Base-by-base conservation (phyloP, 176 grass and related monocot species). In the Juncus inflexus region DNA sequence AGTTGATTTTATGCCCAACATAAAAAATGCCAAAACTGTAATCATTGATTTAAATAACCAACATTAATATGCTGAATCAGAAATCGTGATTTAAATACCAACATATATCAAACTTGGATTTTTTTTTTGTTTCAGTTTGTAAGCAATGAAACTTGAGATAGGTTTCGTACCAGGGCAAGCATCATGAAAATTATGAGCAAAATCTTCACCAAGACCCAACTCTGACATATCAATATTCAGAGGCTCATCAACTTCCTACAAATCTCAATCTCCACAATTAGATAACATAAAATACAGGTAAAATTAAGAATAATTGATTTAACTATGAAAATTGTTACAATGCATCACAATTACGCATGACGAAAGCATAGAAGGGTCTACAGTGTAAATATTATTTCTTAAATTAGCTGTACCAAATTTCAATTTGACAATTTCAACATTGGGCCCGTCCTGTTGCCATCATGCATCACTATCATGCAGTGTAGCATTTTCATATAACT, bases 201-300 rank as follows among this genome's bases (percentile, higher is more conserved):
- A 84, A 14, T 86, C 82, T 43, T 91, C 87, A 35, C 59, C 91
- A 40, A 89, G 68, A 65, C 73, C 79, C 77, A 99, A 79, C 35
- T 86, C 94, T 55, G 92, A 91, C 87, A 91, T 91, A 79, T 99
- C 88, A 68, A 99, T 72, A 67, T 99, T 82, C 74, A 87, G 83
- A 6, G 85, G 88, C 36, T 86, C 84, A 69, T 99, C 89, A 13
- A 99, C 85, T 86, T 99, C 94, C 94, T 99, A 75, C 40, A 52
- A 14, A 28, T 47, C 73, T 57, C 14, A 45, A 35, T n/a, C 59
- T 66, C 79, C 58, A 60, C n/a, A 74, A 69, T 79, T 64, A 40
- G 35, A 55, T 15, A 50, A 28, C 42, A 79, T 52, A 42, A 49
- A 41, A 38, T 28, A 28, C 1, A 28, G 19, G 19, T 28, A 28